Base-by-base conservation (phyloP, 306 rosid species). In the Boehmeria nivea region DNA sequence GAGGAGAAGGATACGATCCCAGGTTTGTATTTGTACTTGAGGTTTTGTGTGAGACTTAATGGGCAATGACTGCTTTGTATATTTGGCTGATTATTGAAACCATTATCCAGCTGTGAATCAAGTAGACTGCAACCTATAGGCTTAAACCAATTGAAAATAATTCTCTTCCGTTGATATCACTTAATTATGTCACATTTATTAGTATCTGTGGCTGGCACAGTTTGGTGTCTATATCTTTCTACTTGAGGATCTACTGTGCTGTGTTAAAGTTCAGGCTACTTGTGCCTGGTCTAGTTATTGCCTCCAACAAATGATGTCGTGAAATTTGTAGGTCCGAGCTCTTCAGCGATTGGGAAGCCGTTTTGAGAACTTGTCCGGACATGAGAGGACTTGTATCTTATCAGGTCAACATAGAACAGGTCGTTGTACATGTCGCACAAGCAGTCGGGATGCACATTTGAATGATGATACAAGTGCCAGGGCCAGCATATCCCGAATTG, bases 401-500 rank as follows among this genome's bases (percentile, higher is more conserved):
- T 87, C 96, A 16, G 99, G 99, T 61, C 99, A 87, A 68, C 95
- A 83, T 64, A 81, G 96, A 77, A 87, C 79, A 7, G 94, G 96
- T 25, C 89, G 78, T 67, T 91, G 96, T 75, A 79, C 94, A 49
- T 91, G 99, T 77, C 83, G 81, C 48, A 36, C 12, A 44, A 71
- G 43, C 65, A 77, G 33, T 57, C 93, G 80, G 67, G 85, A 79
- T 40, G 57, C 77, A 45, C 72, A 72, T 66, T 23, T 73, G 36
- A 83, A 74, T 43, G 94, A 88, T 60, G 94, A 85, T 63, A 85
- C 75, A 17, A 73, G 77, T 72, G 88, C 96, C 64, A 87, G 99
- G 77, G 95, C 99, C 57, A 93, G 95, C 80, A 88, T 93, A 83
- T 93, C 99, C 63, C 79, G 99, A 78, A 93, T 93, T 66, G 99